These are phyloP conservation scores for Saccharomyces hybrid DNA, from an alignment of 1,139 yeast species.

Conservation along the genomic window DNA sequence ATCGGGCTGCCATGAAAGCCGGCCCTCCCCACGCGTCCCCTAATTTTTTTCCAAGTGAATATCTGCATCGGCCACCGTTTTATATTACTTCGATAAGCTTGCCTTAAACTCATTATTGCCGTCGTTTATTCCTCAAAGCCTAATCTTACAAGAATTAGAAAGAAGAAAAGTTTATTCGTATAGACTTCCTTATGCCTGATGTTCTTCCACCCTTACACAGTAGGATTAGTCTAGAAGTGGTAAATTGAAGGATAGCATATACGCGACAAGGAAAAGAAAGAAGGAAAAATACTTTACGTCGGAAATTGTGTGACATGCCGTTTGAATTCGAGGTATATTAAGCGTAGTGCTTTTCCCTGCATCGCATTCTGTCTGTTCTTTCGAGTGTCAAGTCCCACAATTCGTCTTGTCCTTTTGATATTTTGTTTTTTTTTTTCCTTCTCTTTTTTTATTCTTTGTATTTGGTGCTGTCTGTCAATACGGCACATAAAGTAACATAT, in stretches of 20 bases:
- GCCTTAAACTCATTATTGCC: not conserved
- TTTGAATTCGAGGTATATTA: not conserved
- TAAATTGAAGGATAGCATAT: not conserved
- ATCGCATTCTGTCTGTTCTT: not conserved
- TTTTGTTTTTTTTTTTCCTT: not conserved
- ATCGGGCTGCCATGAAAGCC: not conserved
- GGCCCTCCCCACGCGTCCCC: not conserved
- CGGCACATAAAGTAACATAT: not conserved
- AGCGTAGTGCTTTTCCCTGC: not conserved
- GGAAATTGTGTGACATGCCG: not conserved
- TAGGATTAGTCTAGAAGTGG: not conserved
- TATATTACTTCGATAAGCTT: not conserved
- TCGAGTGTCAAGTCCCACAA: not conserved
- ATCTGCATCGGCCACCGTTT: not conserved
- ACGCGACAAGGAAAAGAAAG: not conserved
- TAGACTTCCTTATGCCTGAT: not conserved
- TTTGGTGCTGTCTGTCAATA: not conserved
- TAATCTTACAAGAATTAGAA: not conserved
- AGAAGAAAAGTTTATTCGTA: not conserved
- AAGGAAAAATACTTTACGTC: not conserved
- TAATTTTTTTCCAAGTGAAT: not conserved
- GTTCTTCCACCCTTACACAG: not conserved
- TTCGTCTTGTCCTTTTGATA: not conserved
- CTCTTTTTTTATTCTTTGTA: not conserved
- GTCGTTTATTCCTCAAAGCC: not conserved